A percentile compares a stretch with the other conserved stretches of the same genome.
Conservation (phyloP, 495 filamentous ascomycete species). For the Cercophora scortea region DNA sequence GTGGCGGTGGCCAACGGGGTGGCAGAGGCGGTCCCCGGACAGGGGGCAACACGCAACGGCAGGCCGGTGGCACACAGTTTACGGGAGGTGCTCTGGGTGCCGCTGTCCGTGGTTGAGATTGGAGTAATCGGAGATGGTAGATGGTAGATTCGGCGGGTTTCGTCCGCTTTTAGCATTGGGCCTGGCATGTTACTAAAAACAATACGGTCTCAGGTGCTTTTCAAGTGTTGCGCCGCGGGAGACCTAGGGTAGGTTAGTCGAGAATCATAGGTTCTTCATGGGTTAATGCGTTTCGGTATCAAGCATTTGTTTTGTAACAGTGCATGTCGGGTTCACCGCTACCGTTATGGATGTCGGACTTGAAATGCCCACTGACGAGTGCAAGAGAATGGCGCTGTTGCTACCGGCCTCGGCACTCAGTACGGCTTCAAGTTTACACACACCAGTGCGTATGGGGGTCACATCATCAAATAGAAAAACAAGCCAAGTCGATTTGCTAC, state of each 20-base stretch:
- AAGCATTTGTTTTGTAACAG: not conserved
- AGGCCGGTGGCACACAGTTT: conserved; percentile 51
- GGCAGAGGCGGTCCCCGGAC: conserved; percentile 58
- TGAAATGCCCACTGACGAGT: not conserved
- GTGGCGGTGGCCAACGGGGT: conserved; percentile 56
- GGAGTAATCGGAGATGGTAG: conserved; percentile 7
- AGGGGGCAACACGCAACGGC: conserved; percentile 45
- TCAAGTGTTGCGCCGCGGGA: conserved; percentile 16
- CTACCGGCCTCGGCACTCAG: too few species aligned
- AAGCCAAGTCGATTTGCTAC: too few species aligned
- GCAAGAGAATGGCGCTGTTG: too few species aligned
- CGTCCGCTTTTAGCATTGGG: conserved; percentile 25
- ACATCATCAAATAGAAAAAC: too few species aligned
- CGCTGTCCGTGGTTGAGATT: conserved; percentile 42
- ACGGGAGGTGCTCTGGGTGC: conserved; percentile 50
- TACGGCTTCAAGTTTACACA: too few species aligned
- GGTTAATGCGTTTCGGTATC: not conserved
- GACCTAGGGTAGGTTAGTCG: conserved; percentile 15
- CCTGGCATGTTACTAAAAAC: conserved; percentile 23
- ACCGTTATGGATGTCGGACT: not conserved
- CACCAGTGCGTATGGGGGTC: too few species aligned
- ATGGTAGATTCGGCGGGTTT: conserved; percentile 8
- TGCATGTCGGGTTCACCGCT: not conserved
- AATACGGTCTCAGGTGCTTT: conserved; percentile 10
- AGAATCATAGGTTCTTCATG: conserved; percentile 9